A percentile compares a stretch with the other conserved stretches of the same genome.
phyloP scores from a whole-genome alignment of 2,329 filamentous ascomycete species.

The Coniochaeta sp. region DNA sequence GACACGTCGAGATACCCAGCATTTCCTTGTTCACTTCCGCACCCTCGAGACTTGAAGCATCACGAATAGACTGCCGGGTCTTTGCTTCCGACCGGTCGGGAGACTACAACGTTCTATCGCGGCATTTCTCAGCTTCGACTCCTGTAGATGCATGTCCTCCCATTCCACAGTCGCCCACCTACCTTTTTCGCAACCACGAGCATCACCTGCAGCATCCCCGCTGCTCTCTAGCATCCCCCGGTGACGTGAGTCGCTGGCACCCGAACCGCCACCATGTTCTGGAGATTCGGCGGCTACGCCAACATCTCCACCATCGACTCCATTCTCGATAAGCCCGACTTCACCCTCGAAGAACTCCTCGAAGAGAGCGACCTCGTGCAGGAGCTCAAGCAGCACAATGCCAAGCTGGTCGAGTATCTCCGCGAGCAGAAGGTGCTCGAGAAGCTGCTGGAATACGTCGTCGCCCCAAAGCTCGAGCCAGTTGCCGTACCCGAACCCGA shows the following conservation, averaged over 20 bases:
- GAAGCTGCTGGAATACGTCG: slow-evolving; percentile 83
- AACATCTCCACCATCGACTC: slow-evolving; percentile 95
- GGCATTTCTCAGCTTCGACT: neutral
- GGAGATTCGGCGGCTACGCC: slow-evolving; percentile 98
- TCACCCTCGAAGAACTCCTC: slow-evolving; percentile 89
- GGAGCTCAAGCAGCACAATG: slow-evolving; percentile 96
- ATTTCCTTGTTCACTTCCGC: neutral
- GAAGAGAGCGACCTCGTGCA: slow-evolving; percentile 95
- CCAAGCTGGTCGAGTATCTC: slow-evolving; percentile 93
- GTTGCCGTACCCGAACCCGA: slow-evolving; percentile 45
- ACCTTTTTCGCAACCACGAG: neutral
- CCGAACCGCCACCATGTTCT: slow-evolving; percentile 75
- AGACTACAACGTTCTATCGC: neutral
- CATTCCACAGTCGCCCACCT: neutral
- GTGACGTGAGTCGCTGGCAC: slow-evolving; percentile 17
- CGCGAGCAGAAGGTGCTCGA: slow-evolving; percentile 81
- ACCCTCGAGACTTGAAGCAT: neutral
- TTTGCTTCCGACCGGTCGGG: neutral
- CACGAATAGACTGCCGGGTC: neutral
- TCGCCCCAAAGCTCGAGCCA: slow-evolving; percentile 64
- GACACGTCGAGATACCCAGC: slow-evolving; percentile 2
- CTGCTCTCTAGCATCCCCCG: slow-evolving; percentile 8
- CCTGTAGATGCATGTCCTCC: neutral
- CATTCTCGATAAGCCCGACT: slow-evolving; percentile 93
- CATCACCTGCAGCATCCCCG: slow-evolving; percentile 6